Percentiles rank a stretch among this genome's conserved stretches.
These are phyloP conservation scores for Metschnikowia similis DNA, from an alignment of 805 yeast genomes.

Conservation along the genomic window DNA sequence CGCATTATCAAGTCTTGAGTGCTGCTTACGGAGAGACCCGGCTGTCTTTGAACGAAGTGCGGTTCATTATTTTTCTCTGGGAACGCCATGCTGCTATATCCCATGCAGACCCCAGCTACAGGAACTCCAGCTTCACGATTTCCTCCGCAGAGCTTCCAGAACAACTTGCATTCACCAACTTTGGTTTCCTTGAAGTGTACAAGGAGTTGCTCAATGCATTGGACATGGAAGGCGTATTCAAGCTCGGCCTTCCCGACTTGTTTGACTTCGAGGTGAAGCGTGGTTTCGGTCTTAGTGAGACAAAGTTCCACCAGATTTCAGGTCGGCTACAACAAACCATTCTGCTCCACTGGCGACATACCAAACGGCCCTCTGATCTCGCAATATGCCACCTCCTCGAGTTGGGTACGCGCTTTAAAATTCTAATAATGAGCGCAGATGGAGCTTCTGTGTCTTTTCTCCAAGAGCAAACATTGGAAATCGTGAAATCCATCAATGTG, in stretches of 20 bases:
- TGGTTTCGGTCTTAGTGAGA: neutral
- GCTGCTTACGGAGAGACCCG: neutral
- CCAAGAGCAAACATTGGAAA: constrained; percentile 3
- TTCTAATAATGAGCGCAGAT: constrained; percentile 2
- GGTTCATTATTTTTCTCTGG: constrained; percentile 6
- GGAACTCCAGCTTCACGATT: neutral
- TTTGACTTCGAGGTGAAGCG: neutral
- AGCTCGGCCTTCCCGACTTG: constrained; percentile 3
- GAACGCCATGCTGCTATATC: constrained; percentile 8
- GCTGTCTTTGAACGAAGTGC: constrained; percentile 5
- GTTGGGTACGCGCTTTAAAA: constrained; percentile 2
- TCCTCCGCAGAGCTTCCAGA: neutral
- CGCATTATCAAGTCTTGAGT: constrained; percentile 8
- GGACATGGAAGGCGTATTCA: constrained; percentile 1
- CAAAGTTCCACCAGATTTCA: neutral
- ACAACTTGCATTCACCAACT: neutral
- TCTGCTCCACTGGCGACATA: neutral
- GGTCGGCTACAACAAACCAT: neutral
- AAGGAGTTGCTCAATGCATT: constrained; percentile 5
- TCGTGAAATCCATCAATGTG: constrained; percentile 2
- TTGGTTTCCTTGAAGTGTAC: constrained; percentile 2
- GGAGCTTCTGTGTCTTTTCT: neutral
- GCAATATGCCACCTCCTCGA: constrained; percentile 1
- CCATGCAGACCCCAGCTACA: constrained; percentile 1
- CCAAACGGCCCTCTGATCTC: neutral